These are phyloP conservation scores for Stylosanthes scabra DNA, from an alignment of 331 rosid genomes.

Conservation along the genomic window DNA sequence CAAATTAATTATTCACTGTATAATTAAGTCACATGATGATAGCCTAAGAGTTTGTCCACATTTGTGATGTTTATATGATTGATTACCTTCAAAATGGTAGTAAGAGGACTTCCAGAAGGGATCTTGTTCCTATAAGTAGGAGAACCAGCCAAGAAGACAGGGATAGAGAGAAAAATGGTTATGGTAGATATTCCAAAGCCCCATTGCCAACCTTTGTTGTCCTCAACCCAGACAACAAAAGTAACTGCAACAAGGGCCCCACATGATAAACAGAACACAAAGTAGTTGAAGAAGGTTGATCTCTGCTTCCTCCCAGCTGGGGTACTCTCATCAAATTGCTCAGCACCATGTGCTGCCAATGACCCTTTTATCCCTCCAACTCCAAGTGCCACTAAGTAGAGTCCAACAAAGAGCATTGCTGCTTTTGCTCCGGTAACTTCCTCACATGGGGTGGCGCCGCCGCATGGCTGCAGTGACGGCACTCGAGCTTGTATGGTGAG, in stretches of 20 bases:
- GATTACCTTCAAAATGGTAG: constrained; percentile 82
- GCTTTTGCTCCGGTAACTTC: constrained; percentile 75
- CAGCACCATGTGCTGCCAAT: constrained; percentile 89
- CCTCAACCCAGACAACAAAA: constrained; percentile 95
- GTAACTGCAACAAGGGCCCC: constrained; percentile 94
- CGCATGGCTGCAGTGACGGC: constrained; percentile 74
- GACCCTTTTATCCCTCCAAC: constrained; percentile 96
- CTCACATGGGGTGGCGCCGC: constrained; percentile 46
- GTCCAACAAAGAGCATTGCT: constrained; percentile 71
- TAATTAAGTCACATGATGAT: no score
- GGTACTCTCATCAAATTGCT: constrained; percentile 78
- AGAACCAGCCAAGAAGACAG: constrained; percentile 81
- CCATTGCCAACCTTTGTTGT: constrained; percentile 98
- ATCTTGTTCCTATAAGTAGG: constrained; percentile 72
- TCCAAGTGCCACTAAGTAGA: constrained; percentile 93
- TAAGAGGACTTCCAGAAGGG: constrained; percentile 89
- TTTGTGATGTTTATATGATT: no score
- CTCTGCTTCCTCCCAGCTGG: constrained; percentile 74
- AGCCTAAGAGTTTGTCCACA: no score
- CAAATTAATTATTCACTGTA: no score
- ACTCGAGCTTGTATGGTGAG: constrained; percentile 78
- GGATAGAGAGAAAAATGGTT: constrained; percentile 67
- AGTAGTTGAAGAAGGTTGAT: constrained; percentile 98
- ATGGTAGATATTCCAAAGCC: constrained; percentile 88
- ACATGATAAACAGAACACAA: constrained; percentile 73